Percentiles rank a stretch among this genome's conserved stretches.
Evolutionary conservation across 2,329 filamentous ascomycete genomes (phyloP).

Genomic region (Exophiala spinifera): DNA sequence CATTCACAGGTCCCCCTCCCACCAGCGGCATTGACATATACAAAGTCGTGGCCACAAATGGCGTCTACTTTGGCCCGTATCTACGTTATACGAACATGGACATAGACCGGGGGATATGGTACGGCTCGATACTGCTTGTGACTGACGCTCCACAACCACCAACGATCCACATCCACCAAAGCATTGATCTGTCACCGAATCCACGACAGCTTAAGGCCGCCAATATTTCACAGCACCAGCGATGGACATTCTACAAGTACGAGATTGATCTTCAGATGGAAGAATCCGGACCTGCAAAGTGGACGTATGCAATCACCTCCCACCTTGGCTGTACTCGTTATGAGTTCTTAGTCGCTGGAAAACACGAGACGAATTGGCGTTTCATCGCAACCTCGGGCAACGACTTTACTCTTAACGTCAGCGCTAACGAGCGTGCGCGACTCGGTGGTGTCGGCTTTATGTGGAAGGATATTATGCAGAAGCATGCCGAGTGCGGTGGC

Average conservation of each 20-base stretch:
- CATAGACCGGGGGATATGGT: slow-evolving; percentile 82
- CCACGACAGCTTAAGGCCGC: slow-evolving; percentile 80
- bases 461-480: slow-evolving; percentile 99
- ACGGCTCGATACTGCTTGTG: slow-evolving; percentile 88
- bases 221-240: slow-evolving; percentile 81
- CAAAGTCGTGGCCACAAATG: slow-evolving; percentile 88
- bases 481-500: slow-evolving; percentile 92
- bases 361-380: slow-evolving; percentile 86
- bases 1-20: slow-evolving; percentile 85
- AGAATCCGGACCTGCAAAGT: slow-evolving; percentile 71
- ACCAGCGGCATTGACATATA: slow-evolving; percentile 89
- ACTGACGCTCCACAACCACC: slow-evolving; percentile 89
- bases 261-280: slow-evolving; percentile 88
- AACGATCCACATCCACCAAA: slow-evolving; percentile 92
- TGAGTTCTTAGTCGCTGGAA: slow-evolving; percentile 91
- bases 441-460: slow-evolving; percentile 89
- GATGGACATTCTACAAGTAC: slow-evolving; percentile 96
- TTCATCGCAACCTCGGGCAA: slow-evolving; percentile 96
- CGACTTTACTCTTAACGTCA: slow-evolving; percentile 86
- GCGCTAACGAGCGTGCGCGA: slow-evolving; percentile 76
- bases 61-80: slow-evolving; percentile 97
- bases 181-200: slow-evolving; percentile 85
- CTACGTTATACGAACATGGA: slow-evolving; percentile 97
- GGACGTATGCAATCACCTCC: slow-evolving; percentile 98
- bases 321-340: slow-evolving; percentile 97